Evolutionary conservation across 176 grass and related monocot genomes (phyloP), one percentile per base, ranked within the genome.

Genomic region (Phragmites australis): DNA sequence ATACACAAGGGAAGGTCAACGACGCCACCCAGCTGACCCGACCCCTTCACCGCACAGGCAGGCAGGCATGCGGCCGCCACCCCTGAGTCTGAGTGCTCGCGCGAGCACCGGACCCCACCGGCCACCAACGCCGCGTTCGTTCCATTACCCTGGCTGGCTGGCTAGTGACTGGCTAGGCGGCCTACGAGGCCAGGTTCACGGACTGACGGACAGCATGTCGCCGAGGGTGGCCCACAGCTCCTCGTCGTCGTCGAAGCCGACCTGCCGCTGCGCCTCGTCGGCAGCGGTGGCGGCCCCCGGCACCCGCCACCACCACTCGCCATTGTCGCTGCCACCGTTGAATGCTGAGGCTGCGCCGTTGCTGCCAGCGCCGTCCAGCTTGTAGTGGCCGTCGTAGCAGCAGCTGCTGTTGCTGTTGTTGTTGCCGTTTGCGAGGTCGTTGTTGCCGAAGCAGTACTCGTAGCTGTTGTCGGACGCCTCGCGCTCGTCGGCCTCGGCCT

Each of bases 221-320:
- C 78, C 76, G n/a, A 97, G 86, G 43, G 82, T 89, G 40, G 87
- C 85, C 87, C 89, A 94, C 17, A 94, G 52, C 66, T 92, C 89
- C 17, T 92, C 89, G 18, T 92, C 94, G 37, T 83, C 84, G 68
- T 83, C 78, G 68, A 91, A 52, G 50, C 78, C 65, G 72, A 37
- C 56, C 77, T 82, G 82, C 45, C 51, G 68, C 45, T 77, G 85
- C 42, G 21, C 64, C 18, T 73, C 72, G 21, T 56, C 81, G 37
- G 56, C 54, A 3, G 58, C 81, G 5, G 70, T 72, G 6, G 55
- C 81, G 23, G 89, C 83, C 0, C 61, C 86, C 1, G 83, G 71
- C 55, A 59, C 77, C 11, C 77, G 84, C 85, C 83, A 83, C 91
- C 91, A 84, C 85, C 91, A 92, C 42, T 94, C 87, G 84, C 74